Percentiles rank a stretch among this genome's conserved stretches.
phyloP scores from a whole-genome alignment of 306 rosid species.

The Herpetospermum pedunculosum region DNA sequence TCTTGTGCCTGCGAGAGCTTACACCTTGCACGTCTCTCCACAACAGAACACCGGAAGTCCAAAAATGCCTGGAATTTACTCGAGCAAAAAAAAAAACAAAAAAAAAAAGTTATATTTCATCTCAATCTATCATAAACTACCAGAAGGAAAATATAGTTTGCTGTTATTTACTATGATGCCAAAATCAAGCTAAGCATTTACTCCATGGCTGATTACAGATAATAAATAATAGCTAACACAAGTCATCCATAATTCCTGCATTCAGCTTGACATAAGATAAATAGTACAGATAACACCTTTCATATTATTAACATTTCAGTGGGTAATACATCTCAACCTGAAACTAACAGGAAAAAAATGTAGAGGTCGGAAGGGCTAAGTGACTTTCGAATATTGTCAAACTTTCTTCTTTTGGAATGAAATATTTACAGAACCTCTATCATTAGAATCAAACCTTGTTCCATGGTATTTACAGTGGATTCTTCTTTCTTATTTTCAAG shows the following conservation, averaged over 20 bases:
- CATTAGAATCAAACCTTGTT: not conserved
- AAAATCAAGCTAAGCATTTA: not conserved
- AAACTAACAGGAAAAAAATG: not conserved
- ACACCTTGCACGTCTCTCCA: constrained; percentile 83
- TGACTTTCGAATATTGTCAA: not conserved
- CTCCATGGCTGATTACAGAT: not conserved
- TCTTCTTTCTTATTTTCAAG: not conserved
- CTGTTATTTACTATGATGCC: not conserved
- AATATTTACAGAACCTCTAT: not conserved
- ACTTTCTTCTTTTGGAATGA: not conserved
- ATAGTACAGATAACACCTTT: not conserved
- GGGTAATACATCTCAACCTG: not conserved
- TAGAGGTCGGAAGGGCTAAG: not conserved
- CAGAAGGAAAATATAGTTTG: not conserved
- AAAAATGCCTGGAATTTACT: constrained; percentile 53
- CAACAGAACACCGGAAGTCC: constrained; percentile 82
- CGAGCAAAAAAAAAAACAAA: not conserved
- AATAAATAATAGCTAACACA: not conserved
- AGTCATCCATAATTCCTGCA: not conserved
- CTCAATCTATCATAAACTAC: not conserved
- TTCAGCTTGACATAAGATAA: not conserved
- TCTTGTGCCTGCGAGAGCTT: constrained; percentile 74
- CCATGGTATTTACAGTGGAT: not conserved
- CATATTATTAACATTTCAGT: not conserved
- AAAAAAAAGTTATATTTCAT: not conserved